Conservation (phyloP, 2,329 filamentous ascomycete genomes). For the Graphilbum ipis-grandicollis region DNA sequence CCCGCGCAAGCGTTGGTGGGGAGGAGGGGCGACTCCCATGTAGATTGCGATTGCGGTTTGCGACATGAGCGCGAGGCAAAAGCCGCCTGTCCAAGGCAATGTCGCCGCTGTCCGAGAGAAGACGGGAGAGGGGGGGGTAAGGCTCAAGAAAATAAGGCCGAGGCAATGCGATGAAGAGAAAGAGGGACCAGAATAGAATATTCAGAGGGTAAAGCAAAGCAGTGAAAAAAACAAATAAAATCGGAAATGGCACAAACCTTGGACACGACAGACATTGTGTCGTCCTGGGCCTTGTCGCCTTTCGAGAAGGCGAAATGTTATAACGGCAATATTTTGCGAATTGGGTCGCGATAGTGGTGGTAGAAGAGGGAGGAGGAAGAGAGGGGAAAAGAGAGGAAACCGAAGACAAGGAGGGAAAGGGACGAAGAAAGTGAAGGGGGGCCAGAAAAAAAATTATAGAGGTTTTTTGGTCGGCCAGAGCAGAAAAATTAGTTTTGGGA, state of each 20-base stretch:
- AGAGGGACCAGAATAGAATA: no score
- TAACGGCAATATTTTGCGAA: conserved; percentile 7
- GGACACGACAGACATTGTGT: conserved; percentile 45
- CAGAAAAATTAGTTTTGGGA: not conserved
- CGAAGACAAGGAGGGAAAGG: not conserved
- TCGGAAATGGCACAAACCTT: conserved; percentile 27
- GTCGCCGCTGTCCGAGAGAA: no score
- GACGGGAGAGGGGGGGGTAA: no score
- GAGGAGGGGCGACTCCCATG: no score
- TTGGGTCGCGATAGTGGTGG: not conserved
- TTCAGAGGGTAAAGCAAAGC: conserved; percentile 55
- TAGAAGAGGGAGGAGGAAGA: conserved; percentile 1
- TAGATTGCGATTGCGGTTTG: no score
- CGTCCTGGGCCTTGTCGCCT: conserved; percentile 32
- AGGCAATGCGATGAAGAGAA: no score
- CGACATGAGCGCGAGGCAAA: no score
- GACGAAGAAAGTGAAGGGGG: conserved; percentile 7
- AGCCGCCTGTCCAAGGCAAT: no score
- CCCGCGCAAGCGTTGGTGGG: no score
- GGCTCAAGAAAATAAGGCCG: no score
- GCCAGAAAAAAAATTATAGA: conserved; percentile 6
- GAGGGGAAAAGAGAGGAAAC: not conserved
- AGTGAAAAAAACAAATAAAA: conserved; percentile 55
- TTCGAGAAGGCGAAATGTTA: conserved; percentile 25
- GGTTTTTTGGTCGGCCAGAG: not conserved